Conservation (phyloP, 768 basidiomycete species). For the Rickenella mellea region DNA sequence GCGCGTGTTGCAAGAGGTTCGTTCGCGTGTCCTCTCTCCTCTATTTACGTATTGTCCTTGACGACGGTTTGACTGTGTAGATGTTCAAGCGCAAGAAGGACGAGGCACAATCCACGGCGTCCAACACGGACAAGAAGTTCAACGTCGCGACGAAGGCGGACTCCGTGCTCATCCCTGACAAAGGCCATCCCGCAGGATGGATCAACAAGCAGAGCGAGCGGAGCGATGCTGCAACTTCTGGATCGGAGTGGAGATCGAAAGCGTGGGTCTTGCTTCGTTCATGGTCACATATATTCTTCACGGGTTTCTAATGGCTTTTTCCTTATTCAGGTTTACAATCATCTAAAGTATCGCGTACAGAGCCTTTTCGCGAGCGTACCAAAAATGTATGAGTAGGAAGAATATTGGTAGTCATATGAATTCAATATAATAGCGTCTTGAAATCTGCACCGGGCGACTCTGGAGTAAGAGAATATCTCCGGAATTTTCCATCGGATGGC, state of each 20-base stretch:
- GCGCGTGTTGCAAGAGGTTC: conserved; percentile 53
- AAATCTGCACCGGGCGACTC: too few relatives aligned
- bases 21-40: conserved; percentile 12
- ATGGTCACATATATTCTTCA: too few relatives aligned
- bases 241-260: conserved; percentile 45
- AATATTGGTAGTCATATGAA: too few relatives aligned
- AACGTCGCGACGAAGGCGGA: conserved; percentile 72
- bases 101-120: conserved; percentile 31
- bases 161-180: conserved; percentile 48
- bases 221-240: conserved; percentile 30
- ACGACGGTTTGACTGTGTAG: conserved; percentile 23
- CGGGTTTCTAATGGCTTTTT: background rate
- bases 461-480: too few relatives aligned
- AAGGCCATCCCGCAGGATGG: conserved; percentile 65
- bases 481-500: too few relatives aligned
- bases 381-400: too few relatives aligned
- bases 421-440: too few relatives aligned
- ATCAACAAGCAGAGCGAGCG: conserved; percentile 44
- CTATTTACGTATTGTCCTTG: too few relatives aligned
- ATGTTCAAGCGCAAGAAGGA: conserved; percentile 53
- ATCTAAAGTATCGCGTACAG: too few relatives aligned
- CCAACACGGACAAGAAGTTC: conserved; percentile 53
- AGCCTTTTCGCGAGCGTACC: too few relatives aligned
- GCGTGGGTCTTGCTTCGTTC: conserved; percentile 33
- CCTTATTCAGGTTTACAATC: conserved; percentile 9